Evolutionary conservation across 176 grass and related monocot genomes (phyloP).

Genomic region (Zoysia japonica): DNA sequence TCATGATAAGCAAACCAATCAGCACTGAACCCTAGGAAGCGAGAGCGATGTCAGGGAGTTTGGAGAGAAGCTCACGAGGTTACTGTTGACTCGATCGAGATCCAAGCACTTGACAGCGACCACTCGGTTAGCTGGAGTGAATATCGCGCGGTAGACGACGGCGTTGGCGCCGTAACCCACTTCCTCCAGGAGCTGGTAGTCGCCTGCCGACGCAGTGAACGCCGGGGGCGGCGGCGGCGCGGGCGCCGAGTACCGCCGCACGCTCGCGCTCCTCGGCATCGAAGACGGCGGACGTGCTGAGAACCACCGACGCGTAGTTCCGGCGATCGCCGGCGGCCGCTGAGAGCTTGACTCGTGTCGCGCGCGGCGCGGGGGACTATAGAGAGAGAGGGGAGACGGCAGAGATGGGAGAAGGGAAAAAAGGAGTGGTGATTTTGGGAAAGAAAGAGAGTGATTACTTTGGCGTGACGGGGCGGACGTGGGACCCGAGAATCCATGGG

Average conservation of each 20-base stretch:
- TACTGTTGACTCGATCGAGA: conserved; percentile 94
- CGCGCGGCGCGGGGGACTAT: not conserved
- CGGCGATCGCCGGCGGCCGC: conserved; percentile 40
- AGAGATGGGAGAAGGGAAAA: not conserved
- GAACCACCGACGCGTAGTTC: not conserved
- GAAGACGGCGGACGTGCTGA: not conserved
- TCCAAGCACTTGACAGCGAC: conserved; percentile 93
- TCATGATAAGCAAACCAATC: too few species aligned
- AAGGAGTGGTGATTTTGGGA: conserved; percentile 30
- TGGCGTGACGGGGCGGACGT: conserved; percentile 48
- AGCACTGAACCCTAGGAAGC: conserved; percentile 18
- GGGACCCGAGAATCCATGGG: conserved; percentile 18
- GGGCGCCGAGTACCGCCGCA: conserved; percentile 16
- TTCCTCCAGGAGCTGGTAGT: conserved; percentile 83
- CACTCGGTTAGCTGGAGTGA: conserved; percentile 62
- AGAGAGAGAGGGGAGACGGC: not conserved
- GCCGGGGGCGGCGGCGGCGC: conserved; percentile 22
- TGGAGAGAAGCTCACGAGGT: conserved; percentile 58
- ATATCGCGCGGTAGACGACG: conserved; percentile 75
- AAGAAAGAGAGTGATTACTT: conserved; percentile 6
- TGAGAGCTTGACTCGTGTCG: conserved; percentile 31
- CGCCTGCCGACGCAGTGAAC: conserved; percentile 49
- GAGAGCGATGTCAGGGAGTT: not conserved
- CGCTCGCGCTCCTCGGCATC: conserved; percentile 41
- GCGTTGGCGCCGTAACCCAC: conserved; percentile 96